Percentiles rank a stretch among this genome's conserved stretches.
Conservation (phyloP, 345 rosid genomes). For the Pistacia atlantica region DNA sequence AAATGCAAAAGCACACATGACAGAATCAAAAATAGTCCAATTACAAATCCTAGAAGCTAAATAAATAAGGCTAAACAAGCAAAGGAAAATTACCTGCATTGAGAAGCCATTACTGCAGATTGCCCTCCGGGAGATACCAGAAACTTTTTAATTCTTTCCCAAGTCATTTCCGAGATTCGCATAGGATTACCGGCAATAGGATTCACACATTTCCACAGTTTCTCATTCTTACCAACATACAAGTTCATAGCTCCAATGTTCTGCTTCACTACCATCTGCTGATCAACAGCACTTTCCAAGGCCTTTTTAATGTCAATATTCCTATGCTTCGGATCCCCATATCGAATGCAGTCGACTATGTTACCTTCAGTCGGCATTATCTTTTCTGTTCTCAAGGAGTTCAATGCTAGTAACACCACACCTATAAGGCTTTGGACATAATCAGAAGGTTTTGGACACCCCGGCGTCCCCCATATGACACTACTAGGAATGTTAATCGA, state of each 20-base stretch:
- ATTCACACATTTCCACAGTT: constrained; percentile 49
- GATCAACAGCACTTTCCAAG: constrained; percentile 40
- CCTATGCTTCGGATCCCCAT: constrained; percentile 43
- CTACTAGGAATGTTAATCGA: constrained; percentile 14
- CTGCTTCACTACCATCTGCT: constrained; percentile 42
- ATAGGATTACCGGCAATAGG: constrained; percentile 36
- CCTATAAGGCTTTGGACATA: constrained; percentile 47
- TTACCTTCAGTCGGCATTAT: constrained; percentile 46
- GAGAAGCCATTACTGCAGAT: constrained; percentile 45
- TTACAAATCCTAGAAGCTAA: not conserved
- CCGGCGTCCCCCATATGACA: constrained; percentile 38
- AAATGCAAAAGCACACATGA: not conserved
- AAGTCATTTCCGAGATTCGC: constrained; percentile 24
- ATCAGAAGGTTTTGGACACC: constrained; percentile 40
- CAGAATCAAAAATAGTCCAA: constrained; percentile 9
- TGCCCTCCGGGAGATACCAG: constrained; percentile 36
- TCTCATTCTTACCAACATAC: constrained; percentile 45
- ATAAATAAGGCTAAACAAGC: not conserved
- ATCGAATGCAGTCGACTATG: constrained; percentile 42
- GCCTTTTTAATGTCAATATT: constrained; percentile 44
- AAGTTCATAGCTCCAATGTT: constrained; percentile 35
- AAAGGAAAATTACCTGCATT: constrained; percentile 38
- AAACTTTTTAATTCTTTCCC: constrained; percentile 36
- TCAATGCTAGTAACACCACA: constrained; percentile 40
- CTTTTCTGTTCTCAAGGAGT: constrained; percentile 42